Evolutionary conservation across 306 rosid species (phyloP).

Genomic region (Crataegus laevigata): DNA sequence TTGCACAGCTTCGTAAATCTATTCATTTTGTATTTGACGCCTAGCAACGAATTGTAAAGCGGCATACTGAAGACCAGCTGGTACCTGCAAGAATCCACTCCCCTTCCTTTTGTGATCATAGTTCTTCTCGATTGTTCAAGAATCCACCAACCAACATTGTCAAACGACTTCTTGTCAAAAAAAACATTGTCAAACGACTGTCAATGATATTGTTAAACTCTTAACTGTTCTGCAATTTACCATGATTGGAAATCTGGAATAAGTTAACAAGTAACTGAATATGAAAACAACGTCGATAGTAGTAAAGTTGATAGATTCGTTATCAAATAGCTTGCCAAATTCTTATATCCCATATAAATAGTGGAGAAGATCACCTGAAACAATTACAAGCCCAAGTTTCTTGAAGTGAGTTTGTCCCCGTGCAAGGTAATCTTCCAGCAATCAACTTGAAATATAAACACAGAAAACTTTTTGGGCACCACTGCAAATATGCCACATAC

Average conservation of each 20-base stretch:
- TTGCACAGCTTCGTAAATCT: neutral
- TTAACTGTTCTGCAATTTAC: neutral
- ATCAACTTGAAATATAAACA: slow-evolving; percentile 66
- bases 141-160: neutral
- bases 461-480: slow-evolving; percentile 68
- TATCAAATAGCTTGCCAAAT: neutral
- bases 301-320: neutral
- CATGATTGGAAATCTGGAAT: neutral
- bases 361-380: slow-evolving; percentile 1
- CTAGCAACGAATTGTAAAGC: neutral
- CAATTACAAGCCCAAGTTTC: slow-evolving; percentile 36
- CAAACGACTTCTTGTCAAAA: no score
- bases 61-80: neutral
- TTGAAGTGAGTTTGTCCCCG: slow-evolving; percentile 72
- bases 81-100: neutral
- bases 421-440: slow-evolving; percentile 74
- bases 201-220: neutral
- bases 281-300: neutral
- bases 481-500: slow-evolving; percentile 38
- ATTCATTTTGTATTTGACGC: neutral
- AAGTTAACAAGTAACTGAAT: neutral
- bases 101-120: neutral
- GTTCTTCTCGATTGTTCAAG: neutral
- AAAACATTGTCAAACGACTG: neutral
- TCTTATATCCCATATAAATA: neutral